Conservation (phyloP, 306 rosid species). For the Canavalia gladiata region DNA sequence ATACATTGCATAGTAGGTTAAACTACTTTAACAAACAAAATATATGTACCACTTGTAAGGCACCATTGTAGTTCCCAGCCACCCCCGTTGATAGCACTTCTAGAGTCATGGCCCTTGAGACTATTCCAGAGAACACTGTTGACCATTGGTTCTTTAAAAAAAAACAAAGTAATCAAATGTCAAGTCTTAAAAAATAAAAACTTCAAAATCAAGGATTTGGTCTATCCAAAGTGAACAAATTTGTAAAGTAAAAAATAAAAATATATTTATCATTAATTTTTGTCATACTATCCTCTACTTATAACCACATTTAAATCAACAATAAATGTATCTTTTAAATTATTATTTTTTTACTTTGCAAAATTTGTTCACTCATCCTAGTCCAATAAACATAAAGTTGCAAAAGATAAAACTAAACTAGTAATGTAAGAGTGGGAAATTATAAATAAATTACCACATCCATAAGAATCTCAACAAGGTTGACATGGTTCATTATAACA, state of each 20-base stretch:
- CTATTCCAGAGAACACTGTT: constrained; percentile 85
- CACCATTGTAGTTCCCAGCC: constrained; percentile 97
- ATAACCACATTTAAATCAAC: too few species aligned
- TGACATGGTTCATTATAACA: constrained; percentile 90
- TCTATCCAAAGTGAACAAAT: too few species aligned
- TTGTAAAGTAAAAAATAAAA: too few species aligned
- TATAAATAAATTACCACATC: constrained; percentile 65
- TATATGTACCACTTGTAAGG: constrained; percentile 88
- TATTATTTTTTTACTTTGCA: too few species aligned
- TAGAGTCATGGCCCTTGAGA: constrained; percentile 91
- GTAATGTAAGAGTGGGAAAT: neutral
- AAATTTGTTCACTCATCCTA: too few species aligned
- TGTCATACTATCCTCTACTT: too few species aligned
- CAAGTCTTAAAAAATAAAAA: neutral
- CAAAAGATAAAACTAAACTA: neutral
- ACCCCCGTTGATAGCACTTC: constrained; percentile 96
- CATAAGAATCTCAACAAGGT: constrained; percentile 96
- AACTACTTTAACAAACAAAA: neutral
- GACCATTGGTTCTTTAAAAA: constrained; percentile 82
- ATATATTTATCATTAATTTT: too few species aligned
- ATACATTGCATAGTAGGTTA: neutral
- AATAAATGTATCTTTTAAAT: too few species aligned
- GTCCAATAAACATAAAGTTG: too few species aligned
- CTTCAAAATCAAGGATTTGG: neutral
- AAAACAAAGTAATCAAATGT: neutral